Percentiles rank a stretch among this genome's conserved stretches.
These are phyloP conservation scores for Taphrina communis DNA, from an alignment of 1,139 yeast species.

Conservation along the genomic window DNA sequence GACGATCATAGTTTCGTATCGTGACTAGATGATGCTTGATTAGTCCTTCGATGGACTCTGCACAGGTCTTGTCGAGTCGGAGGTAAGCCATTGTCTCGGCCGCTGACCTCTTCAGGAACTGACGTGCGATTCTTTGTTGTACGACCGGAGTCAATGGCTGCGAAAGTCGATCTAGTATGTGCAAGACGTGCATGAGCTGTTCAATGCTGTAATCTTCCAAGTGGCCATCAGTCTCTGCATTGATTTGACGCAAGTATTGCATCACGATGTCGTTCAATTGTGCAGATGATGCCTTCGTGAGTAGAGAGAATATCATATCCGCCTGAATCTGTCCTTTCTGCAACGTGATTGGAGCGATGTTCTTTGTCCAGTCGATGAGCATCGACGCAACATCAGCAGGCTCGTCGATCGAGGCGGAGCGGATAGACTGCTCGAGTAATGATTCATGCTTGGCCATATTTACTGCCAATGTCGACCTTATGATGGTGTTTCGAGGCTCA, in stretches of 20 bases:
- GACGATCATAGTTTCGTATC: slow-evolving; percentile 5
- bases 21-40: slow-evolving; percentile 8
- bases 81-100: slow-evolving; percentile 4
- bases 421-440: neutral
- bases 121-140: neutral
- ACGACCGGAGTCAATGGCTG: neutral
- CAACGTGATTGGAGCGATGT: neutral
- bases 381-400: neutral
- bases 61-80: neutral
- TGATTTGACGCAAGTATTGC: neutral
- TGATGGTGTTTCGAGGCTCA: neutral
- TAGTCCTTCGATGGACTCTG: neutral
- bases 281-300: neutral
- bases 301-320: neutral
- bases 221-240: neutral
- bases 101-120: neutral
- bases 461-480: neutral
- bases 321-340: neutral
- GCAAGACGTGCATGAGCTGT: neutral
- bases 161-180: neutral
- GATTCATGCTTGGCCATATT: neutral
- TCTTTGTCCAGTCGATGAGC: neutral
- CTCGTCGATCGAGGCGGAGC: neutral
- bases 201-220: neutral
- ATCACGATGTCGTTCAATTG: neutral